Evolutionary conservation across 768 basidiomycete genomes (phyloP).

Genomic region (Piloderma croceum): DNA sequence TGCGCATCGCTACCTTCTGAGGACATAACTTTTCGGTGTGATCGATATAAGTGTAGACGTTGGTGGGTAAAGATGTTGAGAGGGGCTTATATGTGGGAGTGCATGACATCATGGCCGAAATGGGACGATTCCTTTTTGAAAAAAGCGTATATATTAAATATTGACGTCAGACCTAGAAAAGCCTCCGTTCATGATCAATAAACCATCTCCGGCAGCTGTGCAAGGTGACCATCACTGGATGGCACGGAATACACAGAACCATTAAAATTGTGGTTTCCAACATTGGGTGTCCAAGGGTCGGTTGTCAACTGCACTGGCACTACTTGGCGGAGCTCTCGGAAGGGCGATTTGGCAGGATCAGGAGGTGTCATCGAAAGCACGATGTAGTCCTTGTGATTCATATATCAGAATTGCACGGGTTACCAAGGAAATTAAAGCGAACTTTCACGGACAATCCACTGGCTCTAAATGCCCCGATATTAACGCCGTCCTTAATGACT

Average conservation of each 20-base stretch:
- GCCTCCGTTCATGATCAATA: too few relatives aligned
- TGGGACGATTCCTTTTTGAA: too few relatives aligned
- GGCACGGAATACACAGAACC: not conserved
- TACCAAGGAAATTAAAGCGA: constrained; percentile 9
- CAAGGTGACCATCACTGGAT: not conserved
- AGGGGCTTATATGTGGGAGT: too few relatives aligned
- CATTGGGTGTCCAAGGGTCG: constrained; percentile 38
- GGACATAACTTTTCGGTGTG: too few relatives aligned
- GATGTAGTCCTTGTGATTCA: constrained; percentile 70
- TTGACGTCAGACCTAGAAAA: too few relatives aligned
- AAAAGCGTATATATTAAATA: too few relatives aligned
- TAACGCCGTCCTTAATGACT: constrained; percentile 39
- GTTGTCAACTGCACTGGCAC: constrained; percentile 65
- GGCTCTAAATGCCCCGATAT: constrained; percentile 58
- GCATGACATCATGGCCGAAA: too few relatives aligned
- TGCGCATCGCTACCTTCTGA: too few relatives aligned
- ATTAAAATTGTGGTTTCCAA: not conserved
- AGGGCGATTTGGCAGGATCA: constrained; percentile 48
- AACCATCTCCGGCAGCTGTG: not conserved
- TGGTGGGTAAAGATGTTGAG: too few relatives aligned
- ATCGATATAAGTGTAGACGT: too few relatives aligned
- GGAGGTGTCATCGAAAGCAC: constrained; percentile 56
- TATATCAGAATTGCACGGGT: too few relatives aligned
- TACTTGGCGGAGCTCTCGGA: constrained; percentile 53
- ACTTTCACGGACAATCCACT: constrained; percentile 63